These are phyloP conservation scores for Castanospermum australe DNA, from an alignment of 306 rosid species.

Conservation along the genomic window DNA sequence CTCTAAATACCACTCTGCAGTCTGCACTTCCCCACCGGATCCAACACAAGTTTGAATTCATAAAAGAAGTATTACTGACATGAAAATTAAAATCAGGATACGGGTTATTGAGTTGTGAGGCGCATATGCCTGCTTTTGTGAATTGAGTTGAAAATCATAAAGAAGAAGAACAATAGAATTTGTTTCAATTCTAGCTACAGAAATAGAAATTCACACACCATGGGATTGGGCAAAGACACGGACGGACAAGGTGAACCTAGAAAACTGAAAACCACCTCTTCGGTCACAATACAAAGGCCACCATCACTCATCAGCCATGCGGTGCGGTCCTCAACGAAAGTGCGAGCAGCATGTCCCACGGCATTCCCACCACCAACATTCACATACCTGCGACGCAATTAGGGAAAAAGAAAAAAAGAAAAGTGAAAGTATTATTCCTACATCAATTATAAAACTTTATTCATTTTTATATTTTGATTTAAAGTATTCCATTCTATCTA, in stretches of 20 bases:
- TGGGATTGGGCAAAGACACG: no score
- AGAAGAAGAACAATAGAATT: no score
- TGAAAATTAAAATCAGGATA: background rate
- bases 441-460: no score
- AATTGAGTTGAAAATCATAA: constrained; percentile 17
- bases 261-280: constrained; percentile 75
- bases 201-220: background rate
- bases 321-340: constrained; percentile 92
- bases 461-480: no score
- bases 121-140: constrained; percentile 57
- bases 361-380: constrained; percentile 97
- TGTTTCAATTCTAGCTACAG: no score
- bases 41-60: constrained; percentile 91
- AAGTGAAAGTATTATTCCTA: no score
- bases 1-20: constrained; percentile 89
- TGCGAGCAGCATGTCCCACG: constrained; percentile 91
- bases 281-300: constrained; percentile 83
- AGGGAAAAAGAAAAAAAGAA: no score
- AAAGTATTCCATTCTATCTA: no score
- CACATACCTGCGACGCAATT: constrained; percentile 84
- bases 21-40: constrained; percentile 93
- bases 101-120: constrained; percentile 57
- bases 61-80: background rate
- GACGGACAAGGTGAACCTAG: background rate
- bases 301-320: constrained; percentile 97